Evolutionary conservation across 2,329 filamentous ascomycete genomes (phyloP).

Genomic region (Xylaria sp.): DNA sequence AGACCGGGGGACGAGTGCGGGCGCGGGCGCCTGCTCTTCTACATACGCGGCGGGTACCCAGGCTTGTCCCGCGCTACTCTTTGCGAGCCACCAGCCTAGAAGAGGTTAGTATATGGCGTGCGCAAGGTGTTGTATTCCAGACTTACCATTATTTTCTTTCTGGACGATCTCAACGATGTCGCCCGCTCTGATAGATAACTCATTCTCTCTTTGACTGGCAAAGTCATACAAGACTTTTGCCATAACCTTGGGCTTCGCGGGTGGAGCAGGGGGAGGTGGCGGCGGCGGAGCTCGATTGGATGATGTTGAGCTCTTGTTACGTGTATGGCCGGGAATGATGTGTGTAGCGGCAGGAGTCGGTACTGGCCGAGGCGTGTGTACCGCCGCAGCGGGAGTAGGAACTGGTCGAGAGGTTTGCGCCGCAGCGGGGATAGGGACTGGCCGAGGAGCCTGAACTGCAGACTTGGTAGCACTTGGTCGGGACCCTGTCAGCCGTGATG

Average conservation of each 20-base stretch:
- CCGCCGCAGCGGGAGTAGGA: slow-evolving; percentile 44
- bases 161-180: slow-evolving; percentile 90
- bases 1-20: slow-evolving; percentile 69
- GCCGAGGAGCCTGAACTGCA: slow-evolving; percentile 39
- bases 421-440: slow-evolving; percentile 42
- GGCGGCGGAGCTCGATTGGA: slow-evolving; percentile 68
- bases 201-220: slow-evolving; percentile 82
- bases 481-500: slow-evolving; percentile 72
- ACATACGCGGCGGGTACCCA: slow-evolving; percentile 97
- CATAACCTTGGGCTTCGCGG: slow-evolving; percentile 75
- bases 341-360: slow-evolving; percentile 42
- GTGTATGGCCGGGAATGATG: slow-evolving; percentile 61
- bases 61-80: slow-evolving; percentile 76
- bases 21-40: slow-evolving; percentile 77
- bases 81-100: slow-evolving; percentile 94
- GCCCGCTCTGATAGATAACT: slow-evolving; percentile 81
- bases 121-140: background rate
- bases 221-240: slow-evolving; percentile 96
- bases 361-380: slow-evolving; percentile 47
- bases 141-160: slow-evolving; percentile 92
- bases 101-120: slow-evolving; percentile 48
- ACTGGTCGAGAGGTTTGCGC: slow-evolving; percentile 47
- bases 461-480: slow-evolving; percentile 52
- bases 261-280: slow-evolving; percentile 72
- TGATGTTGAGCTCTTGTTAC: slow-evolving; percentile 64